These are phyloP conservation scores for Paecilomyces niveus DNA, from an alignment of 2,329 filamentous ascomycete genomes.

Conservation along the genomic window DNA sequence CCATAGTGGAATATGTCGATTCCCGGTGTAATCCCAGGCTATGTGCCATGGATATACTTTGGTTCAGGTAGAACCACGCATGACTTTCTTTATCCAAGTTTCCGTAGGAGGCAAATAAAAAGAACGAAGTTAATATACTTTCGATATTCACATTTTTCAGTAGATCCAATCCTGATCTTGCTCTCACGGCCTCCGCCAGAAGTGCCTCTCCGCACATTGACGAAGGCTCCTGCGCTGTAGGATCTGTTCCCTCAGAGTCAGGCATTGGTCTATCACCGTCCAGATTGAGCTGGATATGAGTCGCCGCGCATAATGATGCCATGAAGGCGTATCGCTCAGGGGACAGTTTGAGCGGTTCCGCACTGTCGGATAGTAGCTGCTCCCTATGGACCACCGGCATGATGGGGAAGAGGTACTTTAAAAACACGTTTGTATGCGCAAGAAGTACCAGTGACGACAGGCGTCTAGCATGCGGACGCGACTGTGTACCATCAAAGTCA, in stretches of 20 bases:
- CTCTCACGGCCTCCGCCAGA: conserved; percentile 54
- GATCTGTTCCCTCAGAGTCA: conserved; percentile 21
- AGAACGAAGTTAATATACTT: conserved; percentile 62
- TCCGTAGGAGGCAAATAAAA: conserved; percentile 66
- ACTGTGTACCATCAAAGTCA: conserved; percentile 16
- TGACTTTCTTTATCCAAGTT: conserved; percentile 66
- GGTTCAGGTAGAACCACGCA: conserved; percentile 72
- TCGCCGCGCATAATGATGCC: conserved; percentile 35
- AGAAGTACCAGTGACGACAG: conserved; percentile 27
- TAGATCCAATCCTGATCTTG: conserved; percentile 33
- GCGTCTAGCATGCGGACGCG: conserved; percentile 14
- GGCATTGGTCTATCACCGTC: conserved; percentile 22
- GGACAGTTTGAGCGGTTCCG: conserved; percentile 48
- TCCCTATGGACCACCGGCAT: conserved; percentile 36
- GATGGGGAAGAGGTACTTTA: conserved; percentile 37
- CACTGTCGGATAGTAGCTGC: conserved; percentile 27
- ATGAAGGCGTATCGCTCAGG: conserved; percentile 34
- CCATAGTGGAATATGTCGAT: conserved; percentile 42
- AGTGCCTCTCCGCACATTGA: conserved; percentile 60
- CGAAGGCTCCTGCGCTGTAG: conserved; percentile 50
- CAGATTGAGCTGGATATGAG: conserved; percentile 38
- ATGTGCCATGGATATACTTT: conserved; percentile 61
- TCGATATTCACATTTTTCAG: conserved; percentile 35
- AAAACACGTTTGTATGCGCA: conserved; percentile 34
- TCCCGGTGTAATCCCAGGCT: conserved; percentile 39